Evolutionary conservation across 805 yeast genomes (phyloP).

Genomic region (Metschnikowia shivogae): DNA sequence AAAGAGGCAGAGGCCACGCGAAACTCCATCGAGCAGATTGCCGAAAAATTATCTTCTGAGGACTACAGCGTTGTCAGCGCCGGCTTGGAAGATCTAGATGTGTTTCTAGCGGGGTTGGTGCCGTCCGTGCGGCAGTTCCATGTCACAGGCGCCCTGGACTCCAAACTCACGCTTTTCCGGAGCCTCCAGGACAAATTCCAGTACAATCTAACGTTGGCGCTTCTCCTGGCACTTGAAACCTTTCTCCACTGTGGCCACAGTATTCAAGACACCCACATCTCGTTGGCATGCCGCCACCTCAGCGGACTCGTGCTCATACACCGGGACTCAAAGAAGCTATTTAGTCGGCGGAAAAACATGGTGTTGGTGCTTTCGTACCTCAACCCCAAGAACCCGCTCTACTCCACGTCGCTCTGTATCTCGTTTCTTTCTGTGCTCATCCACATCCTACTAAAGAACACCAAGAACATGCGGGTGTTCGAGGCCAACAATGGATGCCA

Average conservation of each 20-base stretch:
- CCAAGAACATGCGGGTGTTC: conserved; percentile 54
- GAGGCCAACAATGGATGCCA: conserved; percentile 56
- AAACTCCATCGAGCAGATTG: conserved; percentile 3
- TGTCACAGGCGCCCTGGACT: conserved; percentile 6
- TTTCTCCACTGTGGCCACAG: neutral
- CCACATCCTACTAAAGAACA: conserved; percentile 53
- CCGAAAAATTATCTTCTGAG: conserved; percentile 7
- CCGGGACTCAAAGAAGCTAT: conserved; percentile 48
- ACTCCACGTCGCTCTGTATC: conserved; percentile 20
- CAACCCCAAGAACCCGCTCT: conserved; percentile 8
- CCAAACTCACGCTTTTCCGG: conserved; percentile 28
- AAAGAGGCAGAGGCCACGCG: conserved; percentile 4
- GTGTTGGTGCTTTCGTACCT: conserved; percentile 25
- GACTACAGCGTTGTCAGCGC: conserved; percentile 3
- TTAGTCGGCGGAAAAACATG: conserved; percentile 42
- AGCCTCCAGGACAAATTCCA: conserved; percentile 50
- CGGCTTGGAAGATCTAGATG: conserved; percentile 10
- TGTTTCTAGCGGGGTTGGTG: conserved; percentile 8
- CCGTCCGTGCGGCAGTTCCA: conserved; percentile 12
- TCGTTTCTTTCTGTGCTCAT: conserved; percentile 52
- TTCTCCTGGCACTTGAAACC: conserved; percentile 21
- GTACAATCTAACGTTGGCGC: conserved; percentile 44
- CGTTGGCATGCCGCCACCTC: conserved; percentile 35
- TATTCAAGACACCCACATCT: conserved; percentile 9
- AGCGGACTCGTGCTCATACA: conserved; percentile 63